These are phyloP conservation scores for Mycena rebaudengoi DNA, from an alignment of 768 basidiomycete species.

Conservation along the genomic window DNA sequence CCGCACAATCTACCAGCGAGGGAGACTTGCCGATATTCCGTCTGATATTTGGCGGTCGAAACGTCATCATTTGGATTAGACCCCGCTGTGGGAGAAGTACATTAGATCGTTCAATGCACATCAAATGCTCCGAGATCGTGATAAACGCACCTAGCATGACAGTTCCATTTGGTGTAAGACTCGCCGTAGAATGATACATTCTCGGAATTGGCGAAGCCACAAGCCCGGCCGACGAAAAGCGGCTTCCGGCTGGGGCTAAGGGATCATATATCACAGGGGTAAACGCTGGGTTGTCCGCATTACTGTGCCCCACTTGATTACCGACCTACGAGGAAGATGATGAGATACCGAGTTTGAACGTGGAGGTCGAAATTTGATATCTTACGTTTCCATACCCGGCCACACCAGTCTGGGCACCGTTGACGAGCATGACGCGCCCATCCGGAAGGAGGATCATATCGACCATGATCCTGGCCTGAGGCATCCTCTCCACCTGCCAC, in stretches of 20 bases:
- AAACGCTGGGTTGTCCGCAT: constrained; percentile 38
- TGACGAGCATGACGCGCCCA: constrained; percentile 44
- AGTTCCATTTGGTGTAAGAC: not conserved
- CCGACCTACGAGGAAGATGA: no score
- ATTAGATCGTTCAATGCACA: no score
- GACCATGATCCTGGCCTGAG: constrained; percentile 40
- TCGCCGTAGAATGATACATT: no score
- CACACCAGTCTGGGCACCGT: constrained; percentile 48
- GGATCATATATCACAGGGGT: constrained; percentile 60
- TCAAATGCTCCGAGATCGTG: not conserved
- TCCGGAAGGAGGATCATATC: no score
- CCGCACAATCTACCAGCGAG: no score
- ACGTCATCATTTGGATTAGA: no score
- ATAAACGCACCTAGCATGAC: not conserved
- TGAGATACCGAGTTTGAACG: no score
- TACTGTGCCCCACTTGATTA: no score
- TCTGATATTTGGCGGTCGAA: not conserved
- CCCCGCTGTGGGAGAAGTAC: no score
- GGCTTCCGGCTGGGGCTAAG: constrained; percentile 47
- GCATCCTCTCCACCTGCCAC: constrained; percentile 44
- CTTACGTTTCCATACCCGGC: constrained; percentile 25
- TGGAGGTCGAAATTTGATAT: no score
- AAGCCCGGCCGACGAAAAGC: constrained; percentile 57
- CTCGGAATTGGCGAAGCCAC: no score
- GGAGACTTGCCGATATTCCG: no score